Base-by-base conservation (phyloP, 2,329 filamentous ascomycete species). In the Trichophyton equinum region DNA sequence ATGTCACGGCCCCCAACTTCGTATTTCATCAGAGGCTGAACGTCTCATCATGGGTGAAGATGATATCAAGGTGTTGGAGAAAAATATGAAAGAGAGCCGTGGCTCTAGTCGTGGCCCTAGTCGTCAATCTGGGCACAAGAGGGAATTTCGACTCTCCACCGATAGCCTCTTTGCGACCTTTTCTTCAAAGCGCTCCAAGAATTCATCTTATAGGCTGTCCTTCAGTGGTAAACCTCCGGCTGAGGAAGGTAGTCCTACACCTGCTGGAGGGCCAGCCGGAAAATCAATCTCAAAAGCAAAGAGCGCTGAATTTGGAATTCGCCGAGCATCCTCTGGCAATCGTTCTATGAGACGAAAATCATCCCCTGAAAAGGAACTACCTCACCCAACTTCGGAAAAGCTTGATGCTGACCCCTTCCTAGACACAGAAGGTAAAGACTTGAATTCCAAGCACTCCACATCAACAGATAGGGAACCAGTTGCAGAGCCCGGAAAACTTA, bases 1-100 rank as follows among this genome's bases (percentile, higher is more conserved):
- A 38, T 57, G 40, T 15, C 58, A 47, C 46, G 65, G 65, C 3
- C 65, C 64, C 11, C 59, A 62, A 30, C 60, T 67, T 8, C 63
- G 64, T 20, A 65, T 67, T 38, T 63, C 64, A 3, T 61, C 64
- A 15, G 64, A 65, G 20, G 65, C 65, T n/a, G 64, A 65, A 7
- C 61, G 58, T n/a, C 25, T 67, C n/a, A 65, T 67, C 5, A 63
- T 67, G 64, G 65, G 65, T 11, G 30, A 18, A 11, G 53, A 58
- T 4, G 38, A 58, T 30, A 47, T 9, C 6, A 60, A 59, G 49
- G 20, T 60, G 22, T 36, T 30, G 11, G 58, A 44, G 8, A 47
- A 46, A 2, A 60, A 58, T 18, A 25, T 15, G 7, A 58, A 55
- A 7, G 57, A 51, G 30, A 51, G 8, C 36, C 44, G 53, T 9